Base-by-base conservation (phyloP, 2,329 filamentous ascomycete genomes). In the Penicillium sumatraense region DNA sequence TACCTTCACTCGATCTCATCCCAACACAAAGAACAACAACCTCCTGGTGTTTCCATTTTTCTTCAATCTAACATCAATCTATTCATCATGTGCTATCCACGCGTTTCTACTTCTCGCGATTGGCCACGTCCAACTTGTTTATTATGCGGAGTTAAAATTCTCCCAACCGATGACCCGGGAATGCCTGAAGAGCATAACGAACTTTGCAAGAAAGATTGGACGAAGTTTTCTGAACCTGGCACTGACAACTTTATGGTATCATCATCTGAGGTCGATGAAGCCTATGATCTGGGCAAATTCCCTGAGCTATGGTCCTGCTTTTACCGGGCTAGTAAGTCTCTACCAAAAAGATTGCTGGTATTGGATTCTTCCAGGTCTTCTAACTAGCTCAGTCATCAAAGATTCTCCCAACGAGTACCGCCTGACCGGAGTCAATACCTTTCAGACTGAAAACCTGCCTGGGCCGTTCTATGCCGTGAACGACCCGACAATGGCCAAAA, bases 251-350 rank as follows among this genome's bases (percentile, higher is more conserved):
- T 53, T 16, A 51, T 56, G 29, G 41, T 59, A 21, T 38, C 53
- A 21, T 50, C 53, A n/a, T 13, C 18, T 21, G 36, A 59, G 20
- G 41, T 45, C 11, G 56, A 56, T 35, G 18, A 51, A 1, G 23
- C 20, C 26, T 16, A 36, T n/a, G 18, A 40, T 40, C 13, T 53
- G 6, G 7, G n/a, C 7, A 51, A 45, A n/a, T 51, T 36, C 14
- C 56, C 49, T 23, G 29, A 4, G 7, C 23, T 56, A 44, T 56
- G 56, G 46, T 49, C 38, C 27, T 49, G 24, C 38, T 31, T 51
- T n/a, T 56, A 31, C 53, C 56, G 53, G 49, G 53, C 56, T n/a
- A 56, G 47, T 53, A 40, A 50, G 56, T 50, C 5, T n/a, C n/a
- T 24, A 14, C 14, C 20, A 40, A 24, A 11, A 24, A 5, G 26